These are phyloP conservation scores for Zalaria sp. DNA, from an alignment of 2,329 filamentous ascomycete genomes.

Conservation along the genomic window DNA sequence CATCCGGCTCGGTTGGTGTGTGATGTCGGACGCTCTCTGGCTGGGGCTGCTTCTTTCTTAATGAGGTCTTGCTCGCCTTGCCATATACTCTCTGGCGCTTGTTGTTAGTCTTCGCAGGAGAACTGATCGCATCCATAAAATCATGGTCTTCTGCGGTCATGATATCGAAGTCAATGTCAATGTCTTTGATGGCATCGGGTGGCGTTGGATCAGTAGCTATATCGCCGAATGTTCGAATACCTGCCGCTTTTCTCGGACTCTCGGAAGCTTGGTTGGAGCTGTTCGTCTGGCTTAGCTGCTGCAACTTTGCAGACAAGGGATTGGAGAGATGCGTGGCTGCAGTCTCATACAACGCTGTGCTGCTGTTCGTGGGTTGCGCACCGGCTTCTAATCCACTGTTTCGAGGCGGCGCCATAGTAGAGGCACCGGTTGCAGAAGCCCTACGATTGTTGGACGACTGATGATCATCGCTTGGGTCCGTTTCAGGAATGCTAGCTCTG, in stretches of 20 bases:
- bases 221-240: slow-evolving; percentile 16
- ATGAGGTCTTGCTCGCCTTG: not conserved
- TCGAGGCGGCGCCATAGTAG: not conserved
- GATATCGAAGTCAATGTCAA: slow-evolving; percentile 19
- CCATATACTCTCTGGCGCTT: slow-evolving; percentile 18
- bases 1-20: too few species aligned
- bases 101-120: slow-evolving; percentile 12
- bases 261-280: slow-evolving; percentile 8
- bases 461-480: not conserved
- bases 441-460: slow-evolving; percentile 2
- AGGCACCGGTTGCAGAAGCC: not conserved
- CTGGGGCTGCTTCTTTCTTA: too few species aligned
- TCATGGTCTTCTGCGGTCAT: slow-evolving; percentile 23
- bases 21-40: too few species aligned
- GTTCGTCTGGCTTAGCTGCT: not conserved
- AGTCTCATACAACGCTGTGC: slow-evolving; percentile 16
- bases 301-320: slow-evolving; percentile 10
- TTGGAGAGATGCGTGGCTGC: slow-evolving; percentile 23
- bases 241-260: slow-evolving; percentile 18
- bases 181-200: slow-evolving; percentile 12
- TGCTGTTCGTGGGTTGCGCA: slow-evolving; percentile 3
- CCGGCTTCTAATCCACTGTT: not conserved
- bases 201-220: slow-evolving; percentile 14
- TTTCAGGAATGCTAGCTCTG: not conserved
- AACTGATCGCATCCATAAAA: slow-evolving; percentile 15